A percentile compares a stretch with the other conserved stretches of the same genome.
Evolutionary conservation across 352 stramenopile genomes (phyloP).

Genomic region (Globisporangium barbulae): DNA sequence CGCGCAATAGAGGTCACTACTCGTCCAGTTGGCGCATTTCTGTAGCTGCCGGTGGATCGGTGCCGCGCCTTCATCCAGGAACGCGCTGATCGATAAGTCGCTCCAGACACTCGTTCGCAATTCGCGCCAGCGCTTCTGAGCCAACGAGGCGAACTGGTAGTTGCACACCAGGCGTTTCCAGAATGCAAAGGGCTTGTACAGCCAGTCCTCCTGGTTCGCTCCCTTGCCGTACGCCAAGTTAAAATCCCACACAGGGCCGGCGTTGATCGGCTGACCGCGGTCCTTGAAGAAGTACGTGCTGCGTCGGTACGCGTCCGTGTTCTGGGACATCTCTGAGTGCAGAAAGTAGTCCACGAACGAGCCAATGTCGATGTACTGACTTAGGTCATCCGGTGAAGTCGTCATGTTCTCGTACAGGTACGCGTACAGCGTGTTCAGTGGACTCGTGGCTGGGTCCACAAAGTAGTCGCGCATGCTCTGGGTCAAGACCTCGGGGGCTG

Average conservation of each 20-base stretch:
- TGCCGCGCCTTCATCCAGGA: background rate
- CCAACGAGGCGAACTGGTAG: background rate
- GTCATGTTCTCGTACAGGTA: background rate
- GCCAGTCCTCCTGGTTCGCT: background rate
- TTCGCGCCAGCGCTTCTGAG: background rate
- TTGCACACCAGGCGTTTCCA: background rate
- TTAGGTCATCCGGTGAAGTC: background rate
- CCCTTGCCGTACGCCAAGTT: constrained; percentile 1
- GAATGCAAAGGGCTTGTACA: background rate
- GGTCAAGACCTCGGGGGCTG: background rate
- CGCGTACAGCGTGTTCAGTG: background rate
- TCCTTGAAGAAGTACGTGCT: constrained; percentile 1
- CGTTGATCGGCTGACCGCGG: background rate
- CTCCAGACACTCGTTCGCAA: background rate
- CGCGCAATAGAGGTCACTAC: constrained; percentile 10
- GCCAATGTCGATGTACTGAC: background rate
- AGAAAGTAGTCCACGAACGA: constrained; percentile 1
- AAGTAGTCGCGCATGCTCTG: background rate
- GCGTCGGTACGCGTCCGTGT: background rate
- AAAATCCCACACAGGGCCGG: background rate
- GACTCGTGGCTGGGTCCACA: background rate
- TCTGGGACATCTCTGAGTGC: background rate
- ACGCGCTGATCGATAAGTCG: background rate
- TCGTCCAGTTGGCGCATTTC: constrained; percentile 22
- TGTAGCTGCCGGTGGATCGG: constrained; percentile 14